Percentiles rank a stretch among this genome's conserved stretches.
phyloP scores from a whole-genome alignment of 345 rosid species.

The Populus pruinosa region DNA sequence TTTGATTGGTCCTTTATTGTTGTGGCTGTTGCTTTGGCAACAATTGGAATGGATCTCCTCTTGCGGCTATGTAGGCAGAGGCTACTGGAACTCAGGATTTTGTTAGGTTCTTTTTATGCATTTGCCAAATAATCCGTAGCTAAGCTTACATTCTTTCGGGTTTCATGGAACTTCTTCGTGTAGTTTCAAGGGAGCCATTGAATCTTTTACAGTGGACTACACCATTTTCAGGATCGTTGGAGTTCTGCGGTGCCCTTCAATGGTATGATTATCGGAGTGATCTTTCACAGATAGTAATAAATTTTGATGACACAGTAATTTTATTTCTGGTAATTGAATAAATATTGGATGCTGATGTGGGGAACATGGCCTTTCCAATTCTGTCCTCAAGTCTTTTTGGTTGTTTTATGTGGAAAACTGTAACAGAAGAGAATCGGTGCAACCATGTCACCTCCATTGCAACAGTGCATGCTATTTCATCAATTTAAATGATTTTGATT shows the following conservation, averaged over 20 bases:
- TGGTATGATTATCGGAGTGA: neutral
- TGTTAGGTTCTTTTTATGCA: constrained; percentile 23
- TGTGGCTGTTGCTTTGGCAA: constrained; percentile 36
- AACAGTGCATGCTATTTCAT: no score
- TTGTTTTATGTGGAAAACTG: no score
- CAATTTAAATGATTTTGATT: no score
- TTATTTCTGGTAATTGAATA: neutral
- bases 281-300: neutral
- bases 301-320: no score
- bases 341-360: neutral
- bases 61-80: constrained; percentile 28
- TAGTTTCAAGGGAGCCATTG: constrained; percentile 19
- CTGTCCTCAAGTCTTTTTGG: no score
- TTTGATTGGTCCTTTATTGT: constrained; percentile 19
- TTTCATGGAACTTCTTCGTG: constrained; percentile 19
- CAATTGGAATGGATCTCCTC: constrained; percentile 11
- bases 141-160: constrained; percentile 30
- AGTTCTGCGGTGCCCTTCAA: neutral
- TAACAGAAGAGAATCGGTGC: no score
- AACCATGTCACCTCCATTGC: no score
- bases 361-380: neutral
- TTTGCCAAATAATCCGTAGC: constrained; percentile 43
- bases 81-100: constrained; percentile 25
- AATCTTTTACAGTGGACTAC: neutral
- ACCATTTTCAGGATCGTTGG: neutral